Evolutionary conservation across 225 moss, liverwort and hornwort species (phyloP).

Genomic region (Sphagnum tenellum): DNA sequence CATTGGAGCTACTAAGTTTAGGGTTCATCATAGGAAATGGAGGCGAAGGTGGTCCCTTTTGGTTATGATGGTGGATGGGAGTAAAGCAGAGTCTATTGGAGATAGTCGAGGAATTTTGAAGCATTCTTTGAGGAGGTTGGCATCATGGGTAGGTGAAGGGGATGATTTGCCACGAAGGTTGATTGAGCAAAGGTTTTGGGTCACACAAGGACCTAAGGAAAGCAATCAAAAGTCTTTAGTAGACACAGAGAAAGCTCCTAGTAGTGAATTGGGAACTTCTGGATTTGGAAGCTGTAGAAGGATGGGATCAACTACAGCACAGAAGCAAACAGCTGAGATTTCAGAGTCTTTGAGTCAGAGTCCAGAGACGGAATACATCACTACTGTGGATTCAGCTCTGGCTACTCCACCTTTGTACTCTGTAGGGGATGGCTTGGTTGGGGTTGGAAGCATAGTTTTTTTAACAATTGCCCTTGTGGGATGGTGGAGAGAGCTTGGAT

Average conservation of each 20-base stretch:
- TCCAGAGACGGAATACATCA: constrained; percentile 31
- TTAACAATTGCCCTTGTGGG: constrained; percentile 29
- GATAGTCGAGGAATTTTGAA: constrained; percentile 24
- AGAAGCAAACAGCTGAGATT: constrained; percentile 26
- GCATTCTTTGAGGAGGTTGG: constrained; percentile 20
- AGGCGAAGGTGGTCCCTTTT: constrained; percentile 11
- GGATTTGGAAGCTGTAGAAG: constrained; percentile 6
- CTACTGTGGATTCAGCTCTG: constrained; percentile 43
- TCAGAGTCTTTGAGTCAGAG: constrained; percentile 29
- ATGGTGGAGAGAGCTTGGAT: constrained; percentile 36
- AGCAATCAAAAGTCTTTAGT: neutral
- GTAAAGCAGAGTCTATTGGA: constrained; percentile 14
- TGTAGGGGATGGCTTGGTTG: constrained; percentile 38
- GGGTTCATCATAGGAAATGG: constrained; percentile 12
- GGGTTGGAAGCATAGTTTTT: constrained; percentile 40
- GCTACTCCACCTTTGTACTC: constrained; percentile 44
- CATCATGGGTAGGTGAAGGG: constrained; percentile 15
- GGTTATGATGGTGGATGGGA: constrained; percentile 21
- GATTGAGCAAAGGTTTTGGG: constrained; percentile 5
- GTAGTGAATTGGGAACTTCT: constrained; percentile 11
- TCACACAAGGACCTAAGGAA: constrained; percentile 7
- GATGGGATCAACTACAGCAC: constrained; percentile 22
- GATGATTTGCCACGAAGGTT: constrained; percentile 21
- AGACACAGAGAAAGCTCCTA: constrained; percentile 20
- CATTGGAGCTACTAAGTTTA: constrained; percentile 6